Percentiles rank a stretch among this genome's conserved stretches.
Conservation (phyloP, 345 rosid species). For the Ceriops decandra region DNA sequence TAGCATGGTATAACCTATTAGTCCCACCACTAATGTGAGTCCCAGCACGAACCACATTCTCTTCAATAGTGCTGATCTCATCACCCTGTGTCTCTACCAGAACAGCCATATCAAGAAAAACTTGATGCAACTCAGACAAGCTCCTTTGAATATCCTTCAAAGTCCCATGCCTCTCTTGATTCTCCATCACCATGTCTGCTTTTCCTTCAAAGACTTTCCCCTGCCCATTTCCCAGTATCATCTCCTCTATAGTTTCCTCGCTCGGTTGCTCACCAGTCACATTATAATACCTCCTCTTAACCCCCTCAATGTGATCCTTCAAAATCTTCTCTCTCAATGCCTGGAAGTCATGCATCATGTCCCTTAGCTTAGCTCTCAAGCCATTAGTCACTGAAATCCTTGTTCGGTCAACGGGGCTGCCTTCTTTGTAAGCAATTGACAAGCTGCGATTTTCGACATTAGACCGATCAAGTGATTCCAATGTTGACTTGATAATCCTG, state of each 20-base stretch:
- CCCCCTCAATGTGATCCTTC: slow-evolving; percentile 25
- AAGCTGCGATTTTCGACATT: slow-evolving; percentile 13
- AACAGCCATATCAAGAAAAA: slow-evolving; percentile 34
- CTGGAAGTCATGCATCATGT: slow-evolving; percentile 30
- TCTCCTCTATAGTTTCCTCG: slow-evolving; percentile 25
- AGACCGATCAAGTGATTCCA: slow-evolving; percentile 27
- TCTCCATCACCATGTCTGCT: slow-evolving; percentile 28
- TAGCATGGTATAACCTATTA: slow-evolving; percentile 16
- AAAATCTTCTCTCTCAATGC: slow-evolving; percentile 21
- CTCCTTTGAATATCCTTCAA: slow-evolving; percentile 33
- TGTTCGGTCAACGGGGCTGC: slow-evolving; percentile 28
- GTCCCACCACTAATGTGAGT: slow-evolving; percentile 25
- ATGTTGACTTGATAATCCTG: slow-evolving; percentile 22
- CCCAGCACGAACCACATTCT: slow-evolving; percentile 17
- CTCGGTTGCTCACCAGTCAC: slow-evolving; percentile 22
- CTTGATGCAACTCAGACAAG: slow-evolving; percentile 27
- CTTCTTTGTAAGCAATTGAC: slow-evolving; percentile 23
- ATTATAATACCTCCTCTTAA: slow-evolving; percentile 19
- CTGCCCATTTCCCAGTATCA: slow-evolving; percentile 19
- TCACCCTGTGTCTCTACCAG: slow-evolving; percentile 29
- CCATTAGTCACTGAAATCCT: slow-evolving; percentile 26
- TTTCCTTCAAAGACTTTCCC: slow-evolving; percentile 27
- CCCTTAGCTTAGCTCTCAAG: slow-evolving; percentile 20
- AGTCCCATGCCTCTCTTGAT: slow-evolving; percentile 24
- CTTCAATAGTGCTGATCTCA: slow-evolving; percentile 22